Percentiles rank a stretch among this genome's conserved stretches.
phyloP scores from a whole-genome alignment of 2,329 filamentous ascomycete species.

The Fusarium euwallaceae region DNA sequence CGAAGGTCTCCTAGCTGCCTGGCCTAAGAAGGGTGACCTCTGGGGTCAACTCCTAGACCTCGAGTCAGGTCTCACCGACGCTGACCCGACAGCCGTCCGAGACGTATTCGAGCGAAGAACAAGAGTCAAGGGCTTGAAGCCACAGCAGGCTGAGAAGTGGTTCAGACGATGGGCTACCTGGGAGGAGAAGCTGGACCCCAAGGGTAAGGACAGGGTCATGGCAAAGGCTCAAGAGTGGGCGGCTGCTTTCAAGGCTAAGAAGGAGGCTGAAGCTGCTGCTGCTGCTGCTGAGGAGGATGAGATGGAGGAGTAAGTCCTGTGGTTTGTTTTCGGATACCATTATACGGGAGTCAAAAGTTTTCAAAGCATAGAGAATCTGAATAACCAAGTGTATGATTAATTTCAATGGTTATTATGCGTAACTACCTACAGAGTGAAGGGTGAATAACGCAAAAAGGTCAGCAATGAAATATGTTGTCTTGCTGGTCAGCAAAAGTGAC shows the following conservation, averaged over 20 bases:
- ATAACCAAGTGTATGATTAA: background rate
- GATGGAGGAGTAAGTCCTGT: conserved; percentile 45
- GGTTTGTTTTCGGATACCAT: conserved; percentile 44
- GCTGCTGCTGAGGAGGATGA: conserved; percentile 48
- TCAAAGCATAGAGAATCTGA: conserved; percentile 30
- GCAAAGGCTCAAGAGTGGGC: conserved; percentile 80
- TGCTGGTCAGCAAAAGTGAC: background rate
- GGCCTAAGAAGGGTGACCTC: conserved; percentile 89
- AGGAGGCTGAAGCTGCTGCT: conserved; percentile 54
- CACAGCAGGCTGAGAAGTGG: conserved; percentile 85
- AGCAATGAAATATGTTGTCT: background rate
- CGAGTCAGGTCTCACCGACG: conserved; percentile 75
- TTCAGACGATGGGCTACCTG: conserved; percentile 94
- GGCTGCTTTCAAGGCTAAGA: conserved; percentile 62
- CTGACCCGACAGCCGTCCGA: conserved; percentile 70
- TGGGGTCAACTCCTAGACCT: conserved; percentile 95
- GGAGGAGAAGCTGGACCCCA: conserved; percentile 79
- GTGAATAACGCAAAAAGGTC: background rate
- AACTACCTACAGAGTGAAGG: background rate
- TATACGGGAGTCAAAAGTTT: conserved; percentile 42
- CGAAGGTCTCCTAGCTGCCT: conserved; percentile 85
- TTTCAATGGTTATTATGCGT: background rate
- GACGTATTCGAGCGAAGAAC: conserved; percentile 86
- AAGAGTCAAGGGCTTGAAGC: conserved; percentile 79
- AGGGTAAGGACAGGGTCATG: conserved; percentile 78